phyloP scores from a whole-genome alignment of 164 flowering plant genomes.

The Berberis vulgaris region DNA sequence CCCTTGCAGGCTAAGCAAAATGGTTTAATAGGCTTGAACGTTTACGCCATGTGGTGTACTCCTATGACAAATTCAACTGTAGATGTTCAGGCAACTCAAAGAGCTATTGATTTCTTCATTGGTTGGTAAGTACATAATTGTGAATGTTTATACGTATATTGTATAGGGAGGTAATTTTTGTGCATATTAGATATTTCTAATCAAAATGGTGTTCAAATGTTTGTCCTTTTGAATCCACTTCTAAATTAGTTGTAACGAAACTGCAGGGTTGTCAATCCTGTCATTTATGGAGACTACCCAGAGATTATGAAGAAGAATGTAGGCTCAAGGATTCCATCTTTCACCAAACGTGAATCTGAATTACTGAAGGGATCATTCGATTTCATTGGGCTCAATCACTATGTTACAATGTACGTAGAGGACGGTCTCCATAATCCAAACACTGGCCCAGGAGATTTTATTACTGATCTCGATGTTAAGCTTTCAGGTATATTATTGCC shows the following conservation, averaged over 20 bases:
- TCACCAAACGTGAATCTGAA: slow-evolving; percentile 21
- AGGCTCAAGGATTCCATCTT: slow-evolving; percentile 43
- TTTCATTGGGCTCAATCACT: too few species aligned
- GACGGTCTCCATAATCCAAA: too few species aligned
- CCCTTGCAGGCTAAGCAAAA: too few species aligned
- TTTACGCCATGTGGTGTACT: slow-evolving; percentile 4
- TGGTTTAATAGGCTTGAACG: slow-evolving; percentile 7
- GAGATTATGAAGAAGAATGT: slow-evolving; percentile 34
- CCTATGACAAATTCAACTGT: slow-evolving; percentile 10
- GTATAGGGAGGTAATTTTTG: too few species aligned
- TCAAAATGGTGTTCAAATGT: too few species aligned
- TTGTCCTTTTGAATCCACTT: too few species aligned
- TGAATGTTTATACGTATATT: too few species aligned
- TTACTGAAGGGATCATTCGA: slow-evolving; percentile 10
- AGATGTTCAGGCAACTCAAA: slow-evolving; percentile 13
- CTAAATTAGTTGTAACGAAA: neutral
- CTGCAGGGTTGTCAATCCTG: slow-evolving; percentile 37
- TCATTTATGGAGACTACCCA: slow-evolving; percentile 59
- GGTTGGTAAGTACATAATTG: slow-evolving; percentile 9
- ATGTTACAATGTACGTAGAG: too few species aligned
- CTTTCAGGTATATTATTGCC: too few species aligned
- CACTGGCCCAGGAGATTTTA: too few species aligned
- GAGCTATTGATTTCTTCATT: slow-evolving; percentile 10
- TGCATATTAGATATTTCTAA: too few species aligned
- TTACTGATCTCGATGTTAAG: too few species aligned